These are phyloP conservation scores for Dendrobium huoshanense DNA, from an alignment of 106 monocot genomes.

Conservation along the genomic window DNA sequence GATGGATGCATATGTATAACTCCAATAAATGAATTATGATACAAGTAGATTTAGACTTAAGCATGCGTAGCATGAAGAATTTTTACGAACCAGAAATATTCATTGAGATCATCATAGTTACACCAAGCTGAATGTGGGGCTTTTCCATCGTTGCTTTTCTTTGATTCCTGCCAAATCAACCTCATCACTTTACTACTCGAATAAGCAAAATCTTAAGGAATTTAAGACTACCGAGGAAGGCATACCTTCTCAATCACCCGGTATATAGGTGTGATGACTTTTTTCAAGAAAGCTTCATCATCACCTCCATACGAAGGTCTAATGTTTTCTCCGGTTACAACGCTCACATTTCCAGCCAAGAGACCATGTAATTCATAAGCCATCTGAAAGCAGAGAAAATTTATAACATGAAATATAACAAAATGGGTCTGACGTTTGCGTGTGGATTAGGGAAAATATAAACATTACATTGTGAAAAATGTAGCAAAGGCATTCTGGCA, in stretches of 20 bases:
- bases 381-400: conserved; percentile 48
- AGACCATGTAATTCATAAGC: conserved; percentile 94
- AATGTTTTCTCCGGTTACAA: conserved; percentile 94
- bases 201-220: background rate
- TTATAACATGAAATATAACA: background rate
- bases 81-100: conserved; percentile 84
- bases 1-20: conserved; percentile 6
- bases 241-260: conserved; percentile 84
- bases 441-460: background rate
- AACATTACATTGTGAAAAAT: conserved; percentile 88
- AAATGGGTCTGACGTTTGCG: background rate
- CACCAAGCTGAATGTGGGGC: conserved; percentile 89
- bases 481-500: conserved; percentile 94
- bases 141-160: conserved; percentile 84
- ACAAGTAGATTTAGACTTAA: background rate
- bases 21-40: background rate
- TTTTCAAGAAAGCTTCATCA: conserved; percentile 88
- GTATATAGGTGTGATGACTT: conserved; percentile 95
- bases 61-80: background rate
- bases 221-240: background rate
- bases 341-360: conserved; percentile 85
- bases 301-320: conserved; percentile 94
- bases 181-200: background rate
- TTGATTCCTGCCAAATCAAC: conserved; percentile 66
- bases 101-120: conserved; percentile 99